Evolutionary conservation across 2,329 filamentous ascomycete genomes (phyloP).

Genomic region (Aspergillus sp.): DNA sequence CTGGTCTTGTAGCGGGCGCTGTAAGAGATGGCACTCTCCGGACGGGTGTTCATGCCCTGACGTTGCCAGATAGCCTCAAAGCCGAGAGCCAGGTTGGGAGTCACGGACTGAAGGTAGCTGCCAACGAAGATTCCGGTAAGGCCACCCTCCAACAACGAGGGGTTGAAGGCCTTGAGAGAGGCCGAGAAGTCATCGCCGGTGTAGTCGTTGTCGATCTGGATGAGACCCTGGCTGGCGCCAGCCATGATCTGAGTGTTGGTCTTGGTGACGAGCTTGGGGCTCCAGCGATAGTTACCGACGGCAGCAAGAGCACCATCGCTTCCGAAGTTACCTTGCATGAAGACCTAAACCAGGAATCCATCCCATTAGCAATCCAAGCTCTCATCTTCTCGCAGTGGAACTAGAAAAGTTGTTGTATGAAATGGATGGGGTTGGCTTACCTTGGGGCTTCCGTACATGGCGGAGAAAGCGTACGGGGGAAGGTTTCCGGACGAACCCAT

Average conservation of each 20-base stretch:
- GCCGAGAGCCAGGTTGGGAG: conserved; percentile 80
- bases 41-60: conserved; percentile 75
- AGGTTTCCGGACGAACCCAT: conserved; percentile 80
- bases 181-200: conserved; percentile 89
- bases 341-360: conserved; percentile 60
- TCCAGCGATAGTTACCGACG: conserved; percentile 92
- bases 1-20: conserved; percentile 84
- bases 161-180: conserved; percentile 90
- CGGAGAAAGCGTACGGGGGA: conserved; percentile 92
- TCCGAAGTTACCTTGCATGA: conserved; percentile 93
- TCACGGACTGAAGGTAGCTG: conserved; percentile 92
- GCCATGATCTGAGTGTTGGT: conserved; percentile 81
- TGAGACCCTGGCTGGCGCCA: conserved; percentile 75
- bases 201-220: conserved; percentile 95
- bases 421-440: conserved; percentile 51
- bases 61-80: conserved; percentile 95
- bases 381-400: too few species aligned
- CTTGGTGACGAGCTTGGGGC: conserved; percentile 76
- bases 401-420: background rate
- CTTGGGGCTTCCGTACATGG: conserved; percentile 89
- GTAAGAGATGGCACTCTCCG: conserved; percentile 90
- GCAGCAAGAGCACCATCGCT: conserved; percentile 85
- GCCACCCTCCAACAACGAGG: conserved; percentile 87
- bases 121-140: conserved; percentile 94
- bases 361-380: conserved; percentile 6